Percentiles rank a stretch among this genome's conserved stretches.
Evolutionary conservation across 2,329 filamentous ascomycete species (phyloP).

Genomic region (Pseudopyricularia javanii): DNA sequence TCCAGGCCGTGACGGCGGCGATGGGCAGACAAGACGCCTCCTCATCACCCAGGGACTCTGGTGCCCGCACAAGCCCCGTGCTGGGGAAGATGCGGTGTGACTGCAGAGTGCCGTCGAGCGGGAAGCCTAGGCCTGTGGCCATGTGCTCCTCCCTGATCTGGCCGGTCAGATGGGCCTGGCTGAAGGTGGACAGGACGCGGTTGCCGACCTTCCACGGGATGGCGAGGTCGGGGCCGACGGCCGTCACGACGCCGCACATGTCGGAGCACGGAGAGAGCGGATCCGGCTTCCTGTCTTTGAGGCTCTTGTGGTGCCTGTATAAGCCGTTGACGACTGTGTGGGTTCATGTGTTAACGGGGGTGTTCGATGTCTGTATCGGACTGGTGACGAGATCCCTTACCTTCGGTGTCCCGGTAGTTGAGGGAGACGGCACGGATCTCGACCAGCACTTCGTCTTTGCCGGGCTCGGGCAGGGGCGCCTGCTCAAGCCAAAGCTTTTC

Average conservation of each 20-base stretch:
- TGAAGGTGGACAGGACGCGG: slow-evolving; percentile 56
- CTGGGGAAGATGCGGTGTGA: slow-evolving; percentile 48
- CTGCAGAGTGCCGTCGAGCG: slow-evolving; percentile 42
- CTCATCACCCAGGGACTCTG: slow-evolving; percentile 42
- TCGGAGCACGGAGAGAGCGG: slow-evolving; percentile 55
- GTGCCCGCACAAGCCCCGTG: slow-evolving; percentile 40
- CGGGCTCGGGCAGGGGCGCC: slow-evolving; percentile 31
- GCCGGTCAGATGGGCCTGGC: slow-evolving; percentile 43
- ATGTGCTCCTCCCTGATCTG: slow-evolving; percentile 44
- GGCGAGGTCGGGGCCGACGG: slow-evolving; percentile 27
- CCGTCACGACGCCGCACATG: slow-evolving; percentile 51
- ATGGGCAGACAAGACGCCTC: slow-evolving; percentile 50
- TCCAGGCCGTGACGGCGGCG: slow-evolving; percentile 52
- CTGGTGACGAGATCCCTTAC: slow-evolving; percentile 12
- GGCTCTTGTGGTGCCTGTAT: slow-evolving; percentile 48
- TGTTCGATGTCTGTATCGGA: no score
- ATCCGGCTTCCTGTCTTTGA: slow-evolving; percentile 16
- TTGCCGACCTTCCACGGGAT: slow-evolving; percentile 40
- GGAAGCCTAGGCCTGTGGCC: slow-evolving; percentile 45
- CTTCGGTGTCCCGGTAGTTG: slow-evolving; percentile 37
- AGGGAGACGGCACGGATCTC: slow-evolving; percentile 32
- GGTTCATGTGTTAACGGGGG: not conserved
- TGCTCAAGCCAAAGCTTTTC: slow-evolving; percentile 35
- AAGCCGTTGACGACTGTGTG: slow-evolving; percentile 48
- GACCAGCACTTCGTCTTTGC: slow-evolving; percentile 38